Conservation (phyloP, 768 basidiomycete genomes). For the Kwoniella shandongensis region DNA sequence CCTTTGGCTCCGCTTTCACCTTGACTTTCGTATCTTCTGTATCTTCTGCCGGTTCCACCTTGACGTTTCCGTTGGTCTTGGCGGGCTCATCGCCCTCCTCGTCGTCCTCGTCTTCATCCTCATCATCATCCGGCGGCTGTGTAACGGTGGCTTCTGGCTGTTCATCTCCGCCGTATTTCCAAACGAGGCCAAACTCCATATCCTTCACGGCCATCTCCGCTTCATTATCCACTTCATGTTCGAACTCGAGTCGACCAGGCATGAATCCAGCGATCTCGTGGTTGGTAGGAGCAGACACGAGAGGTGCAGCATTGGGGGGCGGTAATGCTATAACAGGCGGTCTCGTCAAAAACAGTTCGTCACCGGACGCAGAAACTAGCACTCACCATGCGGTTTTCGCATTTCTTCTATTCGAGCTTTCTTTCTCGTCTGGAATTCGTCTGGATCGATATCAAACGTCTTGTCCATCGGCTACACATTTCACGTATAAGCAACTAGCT, state of each 20-base stretch:
- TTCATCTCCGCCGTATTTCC: constrained; percentile 78
- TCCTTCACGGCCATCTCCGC: constrained; percentile 94
- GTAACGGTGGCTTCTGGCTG: constrained; percentile 53
- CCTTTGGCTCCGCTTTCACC: constrained; percentile 6
- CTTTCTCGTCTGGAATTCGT: constrained; percentile 84
- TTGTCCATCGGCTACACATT: constrained; percentile 47
- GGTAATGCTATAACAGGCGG: constrained; percentile 32
- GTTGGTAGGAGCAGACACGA: constrained; percentile 79
- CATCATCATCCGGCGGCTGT: constrained; percentile 54
- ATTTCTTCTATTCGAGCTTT: constrained; percentile 81
- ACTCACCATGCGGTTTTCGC: constrained; percentile 55
- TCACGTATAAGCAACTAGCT: constrained; percentile 27
- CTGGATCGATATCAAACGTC: constrained; percentile 68
- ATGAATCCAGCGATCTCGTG: constrained; percentile 92
- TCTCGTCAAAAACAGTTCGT: constrained; percentile 45
- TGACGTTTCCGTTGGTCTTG: constrained; percentile 16
- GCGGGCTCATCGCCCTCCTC: constrained; percentile 57
- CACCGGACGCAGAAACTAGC: not conserved
- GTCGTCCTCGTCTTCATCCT: constrained; percentile 72
- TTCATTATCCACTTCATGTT: constrained; percentile 95
- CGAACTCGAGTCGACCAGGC: constrained; percentile 96
- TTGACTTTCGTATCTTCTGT: constrained; percentile 25
- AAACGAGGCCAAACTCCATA: constrained; percentile 88
- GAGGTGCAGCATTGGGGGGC: constrained; percentile 63
- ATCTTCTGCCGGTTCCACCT: constrained; percentile 21